phyloP scores from a whole-genome alignment of 2,329 filamentous ascomycete genomes.

The Pseudocercospora pini-densiflorae region DNA sequence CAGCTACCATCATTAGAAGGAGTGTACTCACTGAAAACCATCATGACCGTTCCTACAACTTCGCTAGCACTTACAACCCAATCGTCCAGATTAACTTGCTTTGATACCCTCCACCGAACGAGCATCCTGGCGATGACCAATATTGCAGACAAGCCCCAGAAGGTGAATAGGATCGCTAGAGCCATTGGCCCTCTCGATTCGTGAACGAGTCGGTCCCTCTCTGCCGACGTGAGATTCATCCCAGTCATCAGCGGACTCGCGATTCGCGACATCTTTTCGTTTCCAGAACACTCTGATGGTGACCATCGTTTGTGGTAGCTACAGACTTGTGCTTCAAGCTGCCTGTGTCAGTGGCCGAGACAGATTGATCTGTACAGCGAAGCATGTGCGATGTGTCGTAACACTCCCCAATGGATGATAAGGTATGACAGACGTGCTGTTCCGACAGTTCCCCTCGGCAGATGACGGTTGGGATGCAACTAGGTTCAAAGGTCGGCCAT shows the following conservation, averaged over 20 bases:
- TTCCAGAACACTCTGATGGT: neutral
- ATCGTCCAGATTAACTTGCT: slow-evolving; percentile 14
- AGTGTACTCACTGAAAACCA: slow-evolving; percentile 3
- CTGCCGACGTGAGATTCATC: slow-evolving; percentile 8
- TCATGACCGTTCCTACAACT: slow-evolving; percentile 7
- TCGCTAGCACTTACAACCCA: slow-evolving; percentile 19
- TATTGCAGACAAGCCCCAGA: slow-evolving; percentile 17
- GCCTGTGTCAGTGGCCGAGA: no score
- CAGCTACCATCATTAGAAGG: neutral
- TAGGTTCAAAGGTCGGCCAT: slow-evolving; percentile 1
- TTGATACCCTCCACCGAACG: slow-evolving; percentile 6
- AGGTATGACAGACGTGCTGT: no score
- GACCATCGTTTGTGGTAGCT: neutral
- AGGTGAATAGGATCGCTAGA: slow-evolving; percentile 14
- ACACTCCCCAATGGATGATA: no score
- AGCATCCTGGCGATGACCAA: slow-evolving; percentile 13
- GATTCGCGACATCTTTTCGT: neutral
- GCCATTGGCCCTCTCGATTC: slow-evolving; percentile 16
- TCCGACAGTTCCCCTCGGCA: neutral
- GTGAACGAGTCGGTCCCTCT: slow-evolving; percentile 9
- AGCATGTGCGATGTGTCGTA: no score
- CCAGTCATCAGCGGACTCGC: slow-evolving; percentile 3
- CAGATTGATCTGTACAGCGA: no score
- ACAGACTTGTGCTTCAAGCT: neutral
- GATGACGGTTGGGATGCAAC: neutral